Conservation (phyloP, 179 eudicot species). For the Vitellaria paradoxa region DNA sequence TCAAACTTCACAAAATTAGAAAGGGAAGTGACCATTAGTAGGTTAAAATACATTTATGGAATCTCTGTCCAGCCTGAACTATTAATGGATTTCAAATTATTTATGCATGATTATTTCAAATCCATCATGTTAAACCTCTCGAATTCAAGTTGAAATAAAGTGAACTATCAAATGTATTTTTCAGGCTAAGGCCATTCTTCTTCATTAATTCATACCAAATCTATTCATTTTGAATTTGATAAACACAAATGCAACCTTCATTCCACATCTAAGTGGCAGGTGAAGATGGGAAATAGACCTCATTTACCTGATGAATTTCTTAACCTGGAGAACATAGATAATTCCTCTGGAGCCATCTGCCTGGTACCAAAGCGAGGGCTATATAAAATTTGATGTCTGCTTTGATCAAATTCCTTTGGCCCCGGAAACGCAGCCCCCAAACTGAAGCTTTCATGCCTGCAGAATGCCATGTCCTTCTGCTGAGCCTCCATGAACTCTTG, state of each 20-base stretch:
- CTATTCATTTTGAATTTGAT: too few species aligned
- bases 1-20: too few species aligned
- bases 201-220: too few species aligned
- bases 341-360: constrained; percentile 21
- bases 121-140: too few species aligned
- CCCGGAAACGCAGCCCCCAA: constrained; percentile 29
- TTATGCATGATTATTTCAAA: too few species aligned
- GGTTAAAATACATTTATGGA: too few species aligned
- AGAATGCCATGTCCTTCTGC: constrained; percentile 33
- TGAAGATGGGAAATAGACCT: neutral
- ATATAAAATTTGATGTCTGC: constrained; percentile 13
- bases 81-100: too few species aligned
- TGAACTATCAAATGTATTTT: too few species aligned
- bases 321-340: constrained; percentile 28
- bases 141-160: too few species aligned
- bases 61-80: too few species aligned
- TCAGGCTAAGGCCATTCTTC: too few species aligned
- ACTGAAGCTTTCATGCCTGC: constrained; percentile 56
- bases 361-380: constrained; percentile 27
- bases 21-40: too few species aligned
- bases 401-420: constrained; percentile 28
- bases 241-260: neutral
- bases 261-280: neutral
- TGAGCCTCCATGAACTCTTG: constrained; percentile 48
- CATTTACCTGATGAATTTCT: constrained; percentile 43